Evolutionary conservation across 768 basidiomycete species (phyloP), one percentile per base, ranked within the genome.

Genomic region (Wakefieldia striispora): DNA sequence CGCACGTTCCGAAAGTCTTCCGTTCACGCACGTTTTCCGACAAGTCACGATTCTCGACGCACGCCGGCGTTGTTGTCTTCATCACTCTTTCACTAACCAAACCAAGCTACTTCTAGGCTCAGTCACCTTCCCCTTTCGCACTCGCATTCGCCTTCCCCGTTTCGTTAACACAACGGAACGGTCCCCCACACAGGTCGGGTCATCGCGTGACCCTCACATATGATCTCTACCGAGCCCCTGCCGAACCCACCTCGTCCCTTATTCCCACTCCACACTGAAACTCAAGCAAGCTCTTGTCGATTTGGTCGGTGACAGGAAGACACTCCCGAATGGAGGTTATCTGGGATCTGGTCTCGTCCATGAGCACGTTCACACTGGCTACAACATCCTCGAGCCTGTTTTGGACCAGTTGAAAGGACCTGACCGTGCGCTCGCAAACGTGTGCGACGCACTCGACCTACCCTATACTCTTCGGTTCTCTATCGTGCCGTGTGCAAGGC

Each of bases 151-250:
- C n/a, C n/a, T n/a, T n/a, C n/a, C n/a, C n/a, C n/a, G n/a, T n/a
- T n/a, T n/a, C n/a, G n/a, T n/a, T n/a, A n/a, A n/a, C n/a, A n/a
- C n/a, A n/a, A n/a, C n/a, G n/a, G n/a, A n/a, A n/a, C n/a, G n/a
- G n/a, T n/a, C n/a, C n/a, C n/a, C n/a, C n/a, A n/a, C n/a, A n/a
- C n/a, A n/a, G n/a, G n/a, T n/a, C n/a, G n/a, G n/a, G n/a, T n/a
- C 58, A 71, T 33, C 71, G 79, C 2, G 65, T 79, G 29, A 78
- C 73, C 3, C 39, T 79, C 41, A 73, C 76, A 1, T 76, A 72
- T 60, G 75, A 76, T 49, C 67, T 76, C 19, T 53, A 58, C n/a
- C n/a, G n/a, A 26, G 24, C 8, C 26, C 40, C 10, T 4, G 31
- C 14, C 2, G 3, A 38, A 4, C 27, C 38, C 2, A 7, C 6